Evolutionary conservation across 805 yeast species (phyloP).

Genomic region (Barnettozyma vustinii): DNA sequence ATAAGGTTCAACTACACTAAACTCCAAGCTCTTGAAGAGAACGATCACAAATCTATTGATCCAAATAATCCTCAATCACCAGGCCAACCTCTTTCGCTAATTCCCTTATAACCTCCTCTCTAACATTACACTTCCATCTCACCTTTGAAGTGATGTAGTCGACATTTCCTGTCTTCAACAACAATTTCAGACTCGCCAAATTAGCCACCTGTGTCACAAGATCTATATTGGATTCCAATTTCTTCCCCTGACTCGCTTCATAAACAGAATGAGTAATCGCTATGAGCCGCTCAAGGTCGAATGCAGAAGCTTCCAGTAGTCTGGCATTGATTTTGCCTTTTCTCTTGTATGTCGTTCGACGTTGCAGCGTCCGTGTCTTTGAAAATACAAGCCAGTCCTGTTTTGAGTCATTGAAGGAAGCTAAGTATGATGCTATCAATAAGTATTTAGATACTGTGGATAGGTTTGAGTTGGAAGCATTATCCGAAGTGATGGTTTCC

Average conservation of each 20-base stretch:
- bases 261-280: constrained; percentile 76
- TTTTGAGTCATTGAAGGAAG: constrained; percentile 68
- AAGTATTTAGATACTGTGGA: constrained; percentile 62
- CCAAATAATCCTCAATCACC: constrained; percentile 57
- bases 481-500: constrained; percentile 9
- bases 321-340: constrained; percentile 48
- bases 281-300: constrained; percentile 71
- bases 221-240: constrained; percentile 28
- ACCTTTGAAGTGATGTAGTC: constrained; percentile 64
- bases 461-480: constrained; percentile 35
- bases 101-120: constrained; percentile 57
- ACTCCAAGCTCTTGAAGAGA: background rate
- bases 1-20: background rate
- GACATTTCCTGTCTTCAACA: constrained; percentile 29
- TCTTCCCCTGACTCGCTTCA: constrained; percentile 34
- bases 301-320: constrained; percentile 63
- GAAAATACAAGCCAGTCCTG: constrained; percentile 70
- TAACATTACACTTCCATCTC: constrained; percentile 74
- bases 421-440: constrained; percentile 77
- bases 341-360: constrained; percentile 32
- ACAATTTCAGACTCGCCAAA: constrained; percentile 29
- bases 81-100: constrained; percentile 62
- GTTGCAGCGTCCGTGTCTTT: constrained; percentile 44
- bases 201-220: constrained; percentile 31
- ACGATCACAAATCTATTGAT: background rate